Conservation (phyloP, 345 rosid species). For the Microthlaspi erraticum region DNA sequence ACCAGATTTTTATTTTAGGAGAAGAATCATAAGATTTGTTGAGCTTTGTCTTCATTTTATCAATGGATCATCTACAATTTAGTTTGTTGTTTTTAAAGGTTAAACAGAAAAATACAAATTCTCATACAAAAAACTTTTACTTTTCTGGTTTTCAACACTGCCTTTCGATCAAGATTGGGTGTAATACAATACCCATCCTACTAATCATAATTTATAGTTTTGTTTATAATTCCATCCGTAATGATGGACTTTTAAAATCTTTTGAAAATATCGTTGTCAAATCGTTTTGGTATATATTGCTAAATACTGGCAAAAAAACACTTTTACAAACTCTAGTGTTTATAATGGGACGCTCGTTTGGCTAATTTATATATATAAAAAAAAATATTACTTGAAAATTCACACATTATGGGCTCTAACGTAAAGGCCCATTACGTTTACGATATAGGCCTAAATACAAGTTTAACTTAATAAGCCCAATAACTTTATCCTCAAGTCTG, state of each 20-base stretch:
- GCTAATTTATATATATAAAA: neutral
- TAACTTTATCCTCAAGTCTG: neutral
- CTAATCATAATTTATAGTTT: neutral
- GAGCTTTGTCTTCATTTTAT: neutral
- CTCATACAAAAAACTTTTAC: neutral
- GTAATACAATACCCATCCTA: neutral
- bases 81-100: neutral
- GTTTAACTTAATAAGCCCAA: conserved; percentile 23
- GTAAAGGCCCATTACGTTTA: too few species aligned
- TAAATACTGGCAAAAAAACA: neutral
- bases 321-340: conserved; percentile 19
- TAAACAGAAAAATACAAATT: neutral
- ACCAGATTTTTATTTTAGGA: neutral
- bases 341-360: conserved; percentile 44
- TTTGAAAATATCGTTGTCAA: neutral
- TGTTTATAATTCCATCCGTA: neutral
- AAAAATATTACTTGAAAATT: neutral
- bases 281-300: neutral
- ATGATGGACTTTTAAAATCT: neutral
- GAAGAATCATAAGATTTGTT: neutral
- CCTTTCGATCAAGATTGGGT: neutral
- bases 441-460: too few species aligned
- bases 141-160: neutral
- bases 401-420: neutral
- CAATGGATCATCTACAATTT: neutral